Evolutionary conservation across 2,329 filamentous ascomycete genomes (phyloP).

Genomic region (Fusarium sp.): DNA sequence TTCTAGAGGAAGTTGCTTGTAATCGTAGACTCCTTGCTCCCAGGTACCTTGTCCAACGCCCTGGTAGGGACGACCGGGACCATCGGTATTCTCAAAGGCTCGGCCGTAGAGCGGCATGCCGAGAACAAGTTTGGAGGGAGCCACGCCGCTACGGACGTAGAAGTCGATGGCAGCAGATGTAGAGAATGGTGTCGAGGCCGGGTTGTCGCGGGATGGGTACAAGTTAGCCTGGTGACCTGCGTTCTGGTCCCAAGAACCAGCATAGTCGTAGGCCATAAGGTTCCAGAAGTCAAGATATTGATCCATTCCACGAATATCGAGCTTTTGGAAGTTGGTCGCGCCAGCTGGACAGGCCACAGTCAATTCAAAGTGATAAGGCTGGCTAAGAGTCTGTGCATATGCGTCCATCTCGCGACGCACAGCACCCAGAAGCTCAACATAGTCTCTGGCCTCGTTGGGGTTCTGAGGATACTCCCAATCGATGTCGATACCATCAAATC

Average conservation of each 20-base stretch:
- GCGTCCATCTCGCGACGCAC: constrained; percentile 68
- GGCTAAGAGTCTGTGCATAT: constrained; percentile 59
- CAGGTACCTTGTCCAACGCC: constrained; percentile 84
- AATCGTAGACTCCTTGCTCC: constrained; percentile 89
- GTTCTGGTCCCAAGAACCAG: constrained; percentile 79
- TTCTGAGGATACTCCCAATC: constrained; percentile 76
- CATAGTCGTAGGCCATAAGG: constrained; percentile 89
- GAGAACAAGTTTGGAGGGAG: constrained; percentile 79
- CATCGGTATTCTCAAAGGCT: constrained; percentile 82
- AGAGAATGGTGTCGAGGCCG: constrained; percentile 80
- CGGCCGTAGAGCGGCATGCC: constrained; percentile 95
- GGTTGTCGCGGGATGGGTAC: constrained; percentile 66
- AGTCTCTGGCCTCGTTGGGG: constrained; percentile 64
- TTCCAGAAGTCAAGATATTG: constrained; percentile 78
- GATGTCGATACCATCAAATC: constrained; percentile 78
- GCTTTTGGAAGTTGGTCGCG: constrained; percentile 68
- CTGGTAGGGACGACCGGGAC: constrained; percentile 73
- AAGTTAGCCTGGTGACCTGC: constrained; percentile 87
- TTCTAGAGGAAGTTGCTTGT: constrained; percentile 80
- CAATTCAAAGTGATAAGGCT: constrained; percentile 68
- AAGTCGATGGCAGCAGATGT: constrained; percentile 75
- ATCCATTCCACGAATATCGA: constrained; percentile 74
- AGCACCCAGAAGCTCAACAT: constrained; percentile 67
- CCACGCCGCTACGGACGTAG: constrained; percentile 75
- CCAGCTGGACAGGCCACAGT: constrained; percentile 74